Percentiles rank a stretch among this genome's conserved stretches.
Evolutionary conservation across 2,329 filamentous ascomycete genomes (phyloP).

Genomic region (Phialophora macrospora): DNA sequence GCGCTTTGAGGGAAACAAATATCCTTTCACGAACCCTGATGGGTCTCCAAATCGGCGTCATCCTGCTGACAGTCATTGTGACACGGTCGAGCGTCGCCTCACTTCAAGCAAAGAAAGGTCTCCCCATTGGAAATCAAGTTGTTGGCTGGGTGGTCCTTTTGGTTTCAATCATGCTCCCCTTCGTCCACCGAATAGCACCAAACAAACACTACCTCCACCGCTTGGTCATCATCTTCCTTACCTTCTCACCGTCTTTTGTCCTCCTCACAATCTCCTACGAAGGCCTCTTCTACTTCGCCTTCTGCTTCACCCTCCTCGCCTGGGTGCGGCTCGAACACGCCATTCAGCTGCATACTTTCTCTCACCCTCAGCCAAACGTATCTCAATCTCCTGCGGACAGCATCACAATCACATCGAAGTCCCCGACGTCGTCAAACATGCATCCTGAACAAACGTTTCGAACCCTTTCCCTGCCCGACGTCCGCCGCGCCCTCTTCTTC

Average conservation of each 20-base stretch:
- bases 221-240: slow-evolving; percentile 84
- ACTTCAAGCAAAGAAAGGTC: slow-evolving; percentile 79
- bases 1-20: slow-evolving; percentile 31
- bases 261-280: slow-evolving; percentile 98
- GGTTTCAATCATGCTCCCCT: slow-evolving; percentile 75
- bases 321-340: slow-evolving; percentile 93
- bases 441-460: slow-evolving; percentile 56
- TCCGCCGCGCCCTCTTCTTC: slow-evolving; percentile 90
- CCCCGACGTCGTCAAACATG: slow-evolving; percentile 42
- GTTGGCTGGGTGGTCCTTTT: slow-evolving; percentile 85
- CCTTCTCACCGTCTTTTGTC: slow-evolving; percentile 91
- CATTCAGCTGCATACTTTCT: slow-evolving; percentile 49
- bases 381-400: slow-evolving; percentile 28
- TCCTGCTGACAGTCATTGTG: slow-evolving; percentile 79
- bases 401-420: slow-evolving; percentile 36
- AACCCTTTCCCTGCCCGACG: slow-evolving; percentile 77
- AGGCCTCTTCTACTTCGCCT: slow-evolving; percentile 91
- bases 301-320: slow-evolving; percentile 77
- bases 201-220: slow-evolving; percentile 90
- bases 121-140: slow-evolving; percentile 85
- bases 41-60: slow-evolving; percentile 66
- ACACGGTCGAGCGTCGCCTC: slow-evolving; percentile 85
- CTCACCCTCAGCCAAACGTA: slow-evolving; percentile 17
- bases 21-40: slow-evolving; percentile 51
- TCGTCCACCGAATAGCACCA: slow-evolving; percentile 78